Base-by-base conservation (phyloP, 768 basidiomycete species). In the Suillus plorans region DNA sequence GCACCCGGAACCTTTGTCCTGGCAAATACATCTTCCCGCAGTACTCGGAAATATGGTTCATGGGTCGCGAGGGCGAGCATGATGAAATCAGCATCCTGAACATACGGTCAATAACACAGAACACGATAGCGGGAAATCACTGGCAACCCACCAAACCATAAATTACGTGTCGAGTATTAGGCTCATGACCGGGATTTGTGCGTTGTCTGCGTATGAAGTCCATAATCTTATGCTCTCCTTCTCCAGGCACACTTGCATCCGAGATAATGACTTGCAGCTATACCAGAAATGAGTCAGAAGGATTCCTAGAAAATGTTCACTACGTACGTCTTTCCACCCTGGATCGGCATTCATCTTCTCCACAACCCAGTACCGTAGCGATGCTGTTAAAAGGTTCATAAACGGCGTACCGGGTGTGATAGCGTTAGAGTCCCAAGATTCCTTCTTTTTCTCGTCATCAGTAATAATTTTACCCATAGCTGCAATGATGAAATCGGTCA, bases 161-260 rank as follows among this genome's bases (percentile, higher is more conserved):
- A 67, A 99, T 99, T 63, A 99, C 97, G 74, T 99, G 97, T 41
- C 84, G 83, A 4, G 95, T 98, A 73, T 99, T 99, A 22, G 97
- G 90, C 76, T 99, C 90, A 78, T 99, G 90, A n/a, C 89, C 91
- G 34, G 86, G 85, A 72, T 96, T 92, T 60, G 85, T 82, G 60
- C 97, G 85, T 71, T 97, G 96, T 41, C 96, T 84, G 63, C 97
- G 84, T 68, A 99, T 97, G 76, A 86, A 99, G 75, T 99, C 97
- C 95, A 99, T 98, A 67, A 99, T 98, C 81, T 99, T 99, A 77
- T 99, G 97, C 75, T 99, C 97, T 74, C 97, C 97, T 78, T 99
- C 97, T 69, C 97, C 97, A 1, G 97, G 97, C 16, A 99, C 97
- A 63, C 91, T 89, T 2, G 97, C 94, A 69, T 99, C 97, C 6